Base-by-base conservation (phyloP, 176 grass and related monocot species). In the Oryza brachyantha region DNA sequence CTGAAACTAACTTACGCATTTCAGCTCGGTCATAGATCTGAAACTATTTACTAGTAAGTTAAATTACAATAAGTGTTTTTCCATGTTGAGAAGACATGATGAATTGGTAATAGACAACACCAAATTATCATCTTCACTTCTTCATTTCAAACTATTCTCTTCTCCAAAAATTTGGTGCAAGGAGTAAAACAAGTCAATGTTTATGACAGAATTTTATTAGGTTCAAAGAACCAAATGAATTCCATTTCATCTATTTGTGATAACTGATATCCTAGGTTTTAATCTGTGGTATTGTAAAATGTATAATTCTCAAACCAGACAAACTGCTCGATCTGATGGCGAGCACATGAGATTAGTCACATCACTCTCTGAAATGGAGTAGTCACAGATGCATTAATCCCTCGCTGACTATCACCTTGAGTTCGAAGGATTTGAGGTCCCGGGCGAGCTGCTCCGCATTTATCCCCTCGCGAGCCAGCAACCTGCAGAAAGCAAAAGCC, bases 401-500 rank as follows among this genome's bases (percentile, higher is more conserved):
- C 28, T 22, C 11, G 35, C 41, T 31, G 38, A 50, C 77, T 31
- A 66, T 85, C 87, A 94, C 96, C 96, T 95, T 99, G 61, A 99
- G 81, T 74, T 99, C 96, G 8, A 99, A 91, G 19, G 96, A 99
- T 60, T 95, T 99, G 69, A 99, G 96, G 75, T 95, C 92, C 79
- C 92, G 88, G 61, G 96, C 86, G 27, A 99, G 92, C 78, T 90
- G 85, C 50, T 99, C 96, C 0, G 88, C 90, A 83, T 95, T 95
- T 78, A 99, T 95, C 74, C 96, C 96, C 91, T 95, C 92, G 39
- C 92, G 89, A 4, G 96, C 96, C 41, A 99, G 88, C 62, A 99
- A 86, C 73, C 96, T 99, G 62, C 21, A 75, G 42, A 72, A 72
- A 25, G 66, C 37, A 80, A 80, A 39, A 65, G 48, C 50, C 61